These are phyloP conservation scores for Bolboschoenus planiculmis DNA, from an alignment of 176 grass and related monocot genomes.

Conservation along the genomic window DNA sequence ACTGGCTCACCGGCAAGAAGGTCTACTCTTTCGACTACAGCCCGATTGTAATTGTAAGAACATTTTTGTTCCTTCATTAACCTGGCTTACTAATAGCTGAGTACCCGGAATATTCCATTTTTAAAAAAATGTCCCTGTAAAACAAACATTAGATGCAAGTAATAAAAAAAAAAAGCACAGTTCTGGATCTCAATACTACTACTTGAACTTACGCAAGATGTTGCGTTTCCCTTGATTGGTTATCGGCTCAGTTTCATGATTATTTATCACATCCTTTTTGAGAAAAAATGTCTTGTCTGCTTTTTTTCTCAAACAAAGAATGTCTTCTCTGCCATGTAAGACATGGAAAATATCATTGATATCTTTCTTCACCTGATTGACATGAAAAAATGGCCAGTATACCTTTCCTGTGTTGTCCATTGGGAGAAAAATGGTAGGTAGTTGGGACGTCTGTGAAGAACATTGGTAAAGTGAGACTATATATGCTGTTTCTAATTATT, in stretches of 20 bases:
- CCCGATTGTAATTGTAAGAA: conserved; percentile 40
- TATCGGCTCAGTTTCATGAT: background rate
- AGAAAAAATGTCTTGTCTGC: no score
- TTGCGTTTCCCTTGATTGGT: background rate
- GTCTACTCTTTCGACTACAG: conserved; percentile 49
- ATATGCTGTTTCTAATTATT: background rate
- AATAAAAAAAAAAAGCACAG: background rate
- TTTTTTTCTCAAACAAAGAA: no score
- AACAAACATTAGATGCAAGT: background rate
- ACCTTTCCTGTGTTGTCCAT: background rate
- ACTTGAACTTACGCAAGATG: background rate
- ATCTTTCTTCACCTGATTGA: background rate
- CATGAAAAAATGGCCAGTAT: background rate
- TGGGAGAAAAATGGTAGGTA: background rate
- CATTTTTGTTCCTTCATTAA: background rate
- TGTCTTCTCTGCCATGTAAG: no score
- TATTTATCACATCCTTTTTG: background rate
- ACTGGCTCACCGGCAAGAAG: conserved; percentile 42
- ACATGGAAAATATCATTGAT: background rate
- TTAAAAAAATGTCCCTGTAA: background rate
- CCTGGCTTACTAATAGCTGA: background rate
- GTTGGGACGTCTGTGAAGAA: background rate
- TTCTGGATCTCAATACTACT: background rate
- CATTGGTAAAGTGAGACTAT: background rate
- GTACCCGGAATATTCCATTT: background rate